A percentile compares a stretch with the other conserved stretches of the same genome.
Evolutionary conservation across 768 basidiomycete genomes (phyloP).

Genomic region (Kwoniella sp.): DNA sequence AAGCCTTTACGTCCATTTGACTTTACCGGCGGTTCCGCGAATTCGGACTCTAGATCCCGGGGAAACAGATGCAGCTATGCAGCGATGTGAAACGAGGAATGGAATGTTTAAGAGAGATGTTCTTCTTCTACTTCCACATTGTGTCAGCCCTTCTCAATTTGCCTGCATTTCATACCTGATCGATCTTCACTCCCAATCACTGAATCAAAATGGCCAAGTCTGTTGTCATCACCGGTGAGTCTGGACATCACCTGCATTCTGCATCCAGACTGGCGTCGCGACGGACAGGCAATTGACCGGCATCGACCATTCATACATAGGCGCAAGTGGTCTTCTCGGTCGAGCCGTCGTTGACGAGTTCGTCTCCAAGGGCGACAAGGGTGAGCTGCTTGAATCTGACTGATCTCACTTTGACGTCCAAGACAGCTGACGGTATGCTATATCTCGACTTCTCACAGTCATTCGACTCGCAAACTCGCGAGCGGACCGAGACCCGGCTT

Average conservation of each 20-base stretch:
- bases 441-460: conserved; percentile 53
- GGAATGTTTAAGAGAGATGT: not conserved
- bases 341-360: conserved; percentile 74
- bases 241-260: too few relatives aligned
- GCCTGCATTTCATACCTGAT: too few relatives aligned
- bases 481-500: conserved; percentile 59
- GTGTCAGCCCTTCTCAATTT: too few relatives aligned
- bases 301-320: conserved; percentile 58
- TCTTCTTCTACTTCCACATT: not conserved
- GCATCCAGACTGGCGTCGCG: too few relatives aligned
- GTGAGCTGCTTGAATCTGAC: conserved; percentile 47
- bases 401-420: not conserved
- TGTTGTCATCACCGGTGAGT: conserved; percentile 26
- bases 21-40: not conserved
- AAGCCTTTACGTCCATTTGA: too few relatives aligned
- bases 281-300: not conserved
- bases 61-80: not conserved
- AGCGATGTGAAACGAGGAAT: not conserved
- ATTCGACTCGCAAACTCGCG: conserved; percentile 76
- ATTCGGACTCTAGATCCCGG: conserved; percentile 1
- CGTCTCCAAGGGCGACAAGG: conserved; percentile 53
- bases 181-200: not conserved
- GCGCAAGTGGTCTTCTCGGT: conserved; percentile 90
- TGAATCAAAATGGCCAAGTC: conserved; percentile 13
- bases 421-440: not conserved